These are phyloP conservation scores for Phytopythium vexans DNA, from an alignment of 352 stramenopile genomes.

Conservation along the genomic window DNA sequence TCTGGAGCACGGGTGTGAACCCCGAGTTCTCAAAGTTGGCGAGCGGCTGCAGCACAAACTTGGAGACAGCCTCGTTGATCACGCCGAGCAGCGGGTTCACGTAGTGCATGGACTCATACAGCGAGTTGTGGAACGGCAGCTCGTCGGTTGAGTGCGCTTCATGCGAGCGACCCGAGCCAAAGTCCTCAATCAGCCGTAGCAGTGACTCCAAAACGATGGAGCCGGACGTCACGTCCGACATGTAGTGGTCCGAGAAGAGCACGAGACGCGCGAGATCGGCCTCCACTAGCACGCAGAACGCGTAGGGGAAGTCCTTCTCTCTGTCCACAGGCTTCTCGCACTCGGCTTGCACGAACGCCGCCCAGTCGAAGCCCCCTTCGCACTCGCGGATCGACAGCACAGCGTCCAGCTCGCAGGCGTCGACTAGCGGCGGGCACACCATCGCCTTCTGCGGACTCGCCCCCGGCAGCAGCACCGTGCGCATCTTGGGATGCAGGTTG, in stretches of 20 bases:
- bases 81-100: constrained; percentile 48
- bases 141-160: not conserved
- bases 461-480: constrained; percentile 33
- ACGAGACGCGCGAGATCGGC: constrained; percentile 41
- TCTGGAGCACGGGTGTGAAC: constrained; percentile 33
- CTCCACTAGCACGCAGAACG: constrained; percentile 38
- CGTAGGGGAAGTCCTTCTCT: constrained; percentile 45
- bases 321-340: constrained; percentile 42
- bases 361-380: constrained; percentile 24
- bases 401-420: constrained; percentile 35
- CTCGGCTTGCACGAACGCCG: constrained; percentile 37
- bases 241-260: constrained; percentile 59
- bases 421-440: constrained; percentile 42
- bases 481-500: constrained; percentile 62
- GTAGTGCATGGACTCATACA: constrained; percentile 61
- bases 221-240: constrained; percentile 48
- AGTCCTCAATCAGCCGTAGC: constrained; percentile 2
- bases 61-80: constrained; percentile 51
- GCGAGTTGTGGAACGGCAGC: constrained; percentile 32
- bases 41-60: constrained; percentile 58
- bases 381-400: constrained; percentile 28
- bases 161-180: not conserved
- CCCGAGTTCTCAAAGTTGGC: constrained; percentile 57
- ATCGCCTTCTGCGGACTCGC: constrained; percentile 42
- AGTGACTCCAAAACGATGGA: constrained; percentile 37